A percentile compares a stretch with the other conserved stretches of the same genome.
phyloP scores from a whole-genome alignment of 768 basidiomycete genomes.

The Tulasnella sp. region DNA sequence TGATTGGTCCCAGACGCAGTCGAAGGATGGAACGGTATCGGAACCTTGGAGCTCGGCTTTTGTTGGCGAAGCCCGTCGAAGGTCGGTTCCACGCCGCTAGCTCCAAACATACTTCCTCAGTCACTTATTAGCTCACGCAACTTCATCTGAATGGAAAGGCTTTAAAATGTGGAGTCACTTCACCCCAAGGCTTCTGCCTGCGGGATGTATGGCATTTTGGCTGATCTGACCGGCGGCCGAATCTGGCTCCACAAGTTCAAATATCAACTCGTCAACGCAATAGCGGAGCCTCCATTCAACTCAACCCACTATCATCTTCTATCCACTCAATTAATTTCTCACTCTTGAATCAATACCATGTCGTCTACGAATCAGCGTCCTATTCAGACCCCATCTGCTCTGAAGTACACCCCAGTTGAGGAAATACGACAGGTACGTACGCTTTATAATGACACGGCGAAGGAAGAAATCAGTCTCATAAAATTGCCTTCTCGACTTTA shows the following conservation, averaged over 20 bases:
- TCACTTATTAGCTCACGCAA: background rate
- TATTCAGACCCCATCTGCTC: background rate
- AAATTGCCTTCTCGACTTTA: background rate
- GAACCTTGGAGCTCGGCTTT: background rate
- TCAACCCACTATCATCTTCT: background rate
- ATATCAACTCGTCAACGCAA: background rate
- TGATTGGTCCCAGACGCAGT: background rate
- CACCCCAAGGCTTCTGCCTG: background rate
- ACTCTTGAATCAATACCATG: background rate
- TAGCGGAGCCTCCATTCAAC: background rate
- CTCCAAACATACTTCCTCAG: background rate
- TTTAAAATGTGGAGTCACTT: background rate
- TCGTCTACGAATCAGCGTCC: background rate
- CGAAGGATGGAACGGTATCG: background rate
- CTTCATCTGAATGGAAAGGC: too few relatives aligned
- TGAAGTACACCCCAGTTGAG: background rate
- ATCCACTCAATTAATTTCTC: background rate
- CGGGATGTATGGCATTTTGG: background rate
- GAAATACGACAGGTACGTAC: constrained; percentile 38
- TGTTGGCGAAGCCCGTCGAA: background rate
- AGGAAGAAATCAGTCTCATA: constrained; percentile 46
- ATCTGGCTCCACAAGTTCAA: background rate
- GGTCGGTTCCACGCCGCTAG: background rate
- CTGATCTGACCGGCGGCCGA: too few relatives aligned
- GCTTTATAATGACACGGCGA: constrained; percentile 48